These are phyloP conservation scores for Lathyrus sativus DNA, from an alignment of 306 rosid species.

Conservation along the genomic window DNA sequence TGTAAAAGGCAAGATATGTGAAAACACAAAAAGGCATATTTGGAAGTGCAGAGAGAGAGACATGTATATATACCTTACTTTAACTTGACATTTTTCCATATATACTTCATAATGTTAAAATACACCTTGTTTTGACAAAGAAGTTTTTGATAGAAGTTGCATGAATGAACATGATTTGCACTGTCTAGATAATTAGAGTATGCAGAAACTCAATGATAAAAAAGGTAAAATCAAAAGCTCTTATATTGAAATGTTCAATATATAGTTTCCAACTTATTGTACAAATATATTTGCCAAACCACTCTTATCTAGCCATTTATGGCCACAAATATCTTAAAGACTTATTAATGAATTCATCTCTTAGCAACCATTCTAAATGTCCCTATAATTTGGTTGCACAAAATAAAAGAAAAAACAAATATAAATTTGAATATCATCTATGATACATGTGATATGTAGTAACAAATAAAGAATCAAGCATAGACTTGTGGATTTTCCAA, in stretches of 20 bases:
- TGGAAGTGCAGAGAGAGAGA: not conserved
- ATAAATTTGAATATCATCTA: conserved; percentile 32
- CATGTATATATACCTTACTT: conserved; percentile 13
- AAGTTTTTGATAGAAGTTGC: not conserved
- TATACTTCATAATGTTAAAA: not conserved
- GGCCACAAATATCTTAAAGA: conserved; percentile 14
- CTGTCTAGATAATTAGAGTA: not conserved
- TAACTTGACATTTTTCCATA: not conserved
- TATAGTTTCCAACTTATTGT: conserved; percentile 10
- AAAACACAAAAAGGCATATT: conserved; percentile 65
- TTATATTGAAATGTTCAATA: conserved; percentile 8
- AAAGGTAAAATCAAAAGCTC: not conserved
- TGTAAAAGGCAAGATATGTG: conserved; percentile 57
- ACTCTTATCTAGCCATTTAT: conserved; percentile 9
- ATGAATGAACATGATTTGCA: not conserved
- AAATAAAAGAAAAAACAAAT: not conserved
- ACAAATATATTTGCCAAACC: conserved; percentile 41
- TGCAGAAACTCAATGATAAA: not conserved
- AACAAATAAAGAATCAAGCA: conserved; percentile 44
- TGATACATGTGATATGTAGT: not conserved
- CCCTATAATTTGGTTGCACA: conserved; percentile 23
- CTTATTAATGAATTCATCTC: conserved; percentile 32
- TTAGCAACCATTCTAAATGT: conserved; percentile 34
- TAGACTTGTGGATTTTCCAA: conserved; percentile 61
- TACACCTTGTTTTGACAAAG: not conserved